Evolutionary conservation across 2,329 filamentous ascomycete genomes (phyloP).

Genomic region (Stenocarpella maydis): DNA sequence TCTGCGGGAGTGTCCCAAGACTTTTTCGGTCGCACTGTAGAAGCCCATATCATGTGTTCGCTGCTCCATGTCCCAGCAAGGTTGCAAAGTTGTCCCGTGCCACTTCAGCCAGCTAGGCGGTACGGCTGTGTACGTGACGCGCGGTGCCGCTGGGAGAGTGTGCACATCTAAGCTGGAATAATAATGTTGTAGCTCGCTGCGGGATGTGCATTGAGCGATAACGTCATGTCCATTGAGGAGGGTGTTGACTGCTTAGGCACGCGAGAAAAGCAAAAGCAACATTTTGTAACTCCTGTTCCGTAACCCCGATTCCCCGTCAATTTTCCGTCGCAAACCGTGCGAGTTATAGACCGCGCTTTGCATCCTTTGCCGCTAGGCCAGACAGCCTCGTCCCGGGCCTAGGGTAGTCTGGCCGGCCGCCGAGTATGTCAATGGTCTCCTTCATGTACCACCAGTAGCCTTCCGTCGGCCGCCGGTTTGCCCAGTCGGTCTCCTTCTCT

Average conservation of each 20-base stretch:
- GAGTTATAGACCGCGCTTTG: slow-evolving; percentile 60
- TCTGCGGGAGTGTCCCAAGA: too few species aligned
- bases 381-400: slow-evolving; percentile 58
- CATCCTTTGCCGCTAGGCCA: slow-evolving; percentile 66
- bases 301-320: not conserved
- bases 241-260: slow-evolving; percentile 7
- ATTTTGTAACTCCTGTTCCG: slow-evolving; percentile 25
- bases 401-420: slow-evolving; percentile 69
- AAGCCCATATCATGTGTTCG: not conserved
- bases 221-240: slow-evolving; percentile 17
- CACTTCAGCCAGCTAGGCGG: not conserved
- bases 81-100: not conserved
- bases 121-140: not conserved
- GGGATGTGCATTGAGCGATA: slow-evolving; percentile 7
- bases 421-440: slow-evolving; percentile 83
- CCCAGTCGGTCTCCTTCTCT: slow-evolving; percentile 89
- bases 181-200: not conserved
- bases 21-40: too few species aligned
- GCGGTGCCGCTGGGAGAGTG: not conserved
- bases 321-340: slow-evolving; percentile 14
- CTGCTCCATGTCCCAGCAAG: not conserved
- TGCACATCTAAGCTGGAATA: not conserved
- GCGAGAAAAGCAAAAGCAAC: slow-evolving; percentile 24
- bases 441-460: slow-evolving; percentile 88
- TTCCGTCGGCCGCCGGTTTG: slow-evolving; percentile 80